Evolutionary conservation across 768 basidiomycete genomes (phyloP).

Genomic region (Psilocybe cyanescens): DNA sequence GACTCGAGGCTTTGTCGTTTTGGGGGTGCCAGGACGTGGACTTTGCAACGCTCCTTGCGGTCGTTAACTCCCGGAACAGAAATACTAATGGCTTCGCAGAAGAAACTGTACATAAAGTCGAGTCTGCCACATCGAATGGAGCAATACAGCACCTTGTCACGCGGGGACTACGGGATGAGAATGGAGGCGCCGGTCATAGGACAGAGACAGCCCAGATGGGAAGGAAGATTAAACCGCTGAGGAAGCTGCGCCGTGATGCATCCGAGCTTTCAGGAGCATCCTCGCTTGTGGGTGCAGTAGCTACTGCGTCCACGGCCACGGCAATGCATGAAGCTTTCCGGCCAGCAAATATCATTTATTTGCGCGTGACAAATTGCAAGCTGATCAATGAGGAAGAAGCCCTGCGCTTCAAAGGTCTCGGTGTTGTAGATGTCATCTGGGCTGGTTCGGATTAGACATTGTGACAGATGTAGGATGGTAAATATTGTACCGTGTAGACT

Average conservation of each 20-base stretch:
- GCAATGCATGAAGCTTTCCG: slow-evolving; percentile 39
- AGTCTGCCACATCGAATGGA: slow-evolving; percentile 25
- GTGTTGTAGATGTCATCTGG: slow-evolving; percentile 40
- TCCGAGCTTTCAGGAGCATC: slow-evolving; percentile 10
- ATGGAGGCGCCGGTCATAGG: slow-evolving; percentile 9
- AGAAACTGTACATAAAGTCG: slow-evolving; percentile 23
- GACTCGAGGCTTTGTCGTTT: slow-evolving; percentile 52
- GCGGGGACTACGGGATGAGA: slow-evolving; percentile 12
- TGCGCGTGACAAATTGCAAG: slow-evolving; percentile 46
- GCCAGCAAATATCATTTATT: slow-evolving; percentile 40
- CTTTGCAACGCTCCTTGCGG: slow-evolving; percentile 35
- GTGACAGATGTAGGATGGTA: slow-evolving; percentile 2
- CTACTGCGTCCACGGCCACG: slow-evolving; percentile 31
- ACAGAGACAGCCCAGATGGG: slow-evolving; percentile 19
- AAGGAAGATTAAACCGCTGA: slow-evolving; percentile 41
- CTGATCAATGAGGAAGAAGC: slow-evolving; percentile 42
- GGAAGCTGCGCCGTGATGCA: slow-evolving; percentile 31
- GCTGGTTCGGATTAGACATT: slow-evolving; percentile 20
- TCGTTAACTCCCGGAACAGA: slow-evolving; percentile 43
- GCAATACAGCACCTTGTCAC: slow-evolving; percentile 11
- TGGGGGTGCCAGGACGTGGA: slow-evolving; percentile 54
- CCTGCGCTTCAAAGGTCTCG: slow-evolving; percentile 39
- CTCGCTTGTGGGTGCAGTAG: slow-evolving; percentile 4
- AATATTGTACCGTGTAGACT: not conserved
- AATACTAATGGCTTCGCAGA: slow-evolving; percentile 22